Conservation (phyloP, 2,329 filamentous ascomycete species). For the Annulohypoxylon truncatum region DNA sequence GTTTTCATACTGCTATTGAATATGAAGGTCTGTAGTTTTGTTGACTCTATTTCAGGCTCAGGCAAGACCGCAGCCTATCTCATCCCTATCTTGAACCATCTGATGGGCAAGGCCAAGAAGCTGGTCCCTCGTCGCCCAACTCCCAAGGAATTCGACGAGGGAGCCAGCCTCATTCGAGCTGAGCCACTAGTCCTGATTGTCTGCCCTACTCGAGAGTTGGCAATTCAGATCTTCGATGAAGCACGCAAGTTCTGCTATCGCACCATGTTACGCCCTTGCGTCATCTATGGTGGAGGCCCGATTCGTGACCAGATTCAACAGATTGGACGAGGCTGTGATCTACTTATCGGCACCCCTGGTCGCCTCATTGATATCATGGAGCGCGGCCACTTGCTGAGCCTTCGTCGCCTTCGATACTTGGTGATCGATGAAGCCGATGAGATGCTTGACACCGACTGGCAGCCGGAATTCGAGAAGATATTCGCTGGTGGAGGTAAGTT, state of each 20-base stretch:
- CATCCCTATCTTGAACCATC: slow-evolving; percentile 85
- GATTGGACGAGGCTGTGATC: slow-evolving; percentile 85
- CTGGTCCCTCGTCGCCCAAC: slow-evolving; percentile 82
- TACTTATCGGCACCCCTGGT: slow-evolving; percentile 89
- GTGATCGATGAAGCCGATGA: slow-evolving; percentile 97
- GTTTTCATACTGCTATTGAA: slow-evolving; percentile 45
- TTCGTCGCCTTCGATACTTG: slow-evolving; percentile 81
- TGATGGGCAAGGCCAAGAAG: slow-evolving; percentile 97
- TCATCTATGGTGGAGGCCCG: slow-evolving; percentile 87
- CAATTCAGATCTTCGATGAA: slow-evolving; percentile 95
- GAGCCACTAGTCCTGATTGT: slow-evolving; percentile 91
- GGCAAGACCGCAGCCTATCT: slow-evolving; percentile 96
- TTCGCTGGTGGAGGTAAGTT: slow-evolving; percentile 82
- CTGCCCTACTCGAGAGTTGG: slow-evolving; percentile 88
- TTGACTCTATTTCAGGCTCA: slow-evolving; percentile 71
- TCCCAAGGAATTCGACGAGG: slow-evolving; percentile 64
- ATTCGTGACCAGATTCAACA: slow-evolving; percentile 75
- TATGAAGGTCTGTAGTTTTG: neutral
- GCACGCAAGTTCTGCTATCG: slow-evolving; percentile 93
- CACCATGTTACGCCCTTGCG: slow-evolving; percentile 91
- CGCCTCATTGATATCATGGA: slow-evolving; percentile 87
- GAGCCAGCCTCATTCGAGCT: slow-evolving; percentile 68
- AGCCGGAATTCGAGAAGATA: slow-evolving; percentile 78
- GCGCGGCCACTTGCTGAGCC: slow-evolving; percentile 73
- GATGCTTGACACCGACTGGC: slow-evolving; percentile 84